These are phyloP conservation scores for Pseudotulostoma volvatum DNA, from an alignment of 495 filamentous ascomycete genomes.

Conservation along the genomic window DNA sequence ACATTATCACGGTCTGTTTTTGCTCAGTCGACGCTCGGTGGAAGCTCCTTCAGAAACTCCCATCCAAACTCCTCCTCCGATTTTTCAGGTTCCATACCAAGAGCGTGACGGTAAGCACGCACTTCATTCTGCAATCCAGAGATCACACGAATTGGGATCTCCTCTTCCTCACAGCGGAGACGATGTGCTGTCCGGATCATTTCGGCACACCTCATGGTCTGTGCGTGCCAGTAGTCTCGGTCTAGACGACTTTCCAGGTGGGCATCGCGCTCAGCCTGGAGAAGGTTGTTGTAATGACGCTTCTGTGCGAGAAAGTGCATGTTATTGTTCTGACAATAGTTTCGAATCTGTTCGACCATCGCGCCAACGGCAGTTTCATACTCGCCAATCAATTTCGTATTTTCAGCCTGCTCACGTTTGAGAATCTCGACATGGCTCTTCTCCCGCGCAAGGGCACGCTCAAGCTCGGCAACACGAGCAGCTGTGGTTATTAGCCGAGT, in stretches of 20 bases:
- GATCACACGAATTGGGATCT: conserved; percentile 30
- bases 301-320: conserved; percentile 39
- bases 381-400: conserved; percentile 37
- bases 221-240: conserved; percentile 47
- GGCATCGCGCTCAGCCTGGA: conserved; percentile 40
- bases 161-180: conserved; percentile 34
- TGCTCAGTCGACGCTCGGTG: conserved; percentile 18
- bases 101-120: conserved; percentile 33
- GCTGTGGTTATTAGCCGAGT: conserved; percentile 13
- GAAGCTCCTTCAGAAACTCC: conserved; percentile 33
- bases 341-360: conserved; percentile 44
- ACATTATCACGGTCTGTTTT: too few relatives aligned
- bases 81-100: conserved; percentile 37
- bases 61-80: conserved; percentile 37
- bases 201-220: conserved; percentile 34
- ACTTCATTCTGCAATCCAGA: conserved; percentile 38
- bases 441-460: conserved; percentile 34
- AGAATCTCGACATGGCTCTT: conserved; percentile 31
- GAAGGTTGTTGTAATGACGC: conserved; percentile 40
- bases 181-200: conserved; percentile 37
- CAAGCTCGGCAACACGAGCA: conserved; percentile 33
- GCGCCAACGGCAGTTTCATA: conserved; percentile 39
- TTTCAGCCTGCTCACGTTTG: conserved; percentile 32
- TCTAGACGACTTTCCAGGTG: conserved; percentile 42
- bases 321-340: conserved; percentile 45